Conservation (phyloP, 768 basidiomycete genomes). For the Amanita polypyramis region DNA sequence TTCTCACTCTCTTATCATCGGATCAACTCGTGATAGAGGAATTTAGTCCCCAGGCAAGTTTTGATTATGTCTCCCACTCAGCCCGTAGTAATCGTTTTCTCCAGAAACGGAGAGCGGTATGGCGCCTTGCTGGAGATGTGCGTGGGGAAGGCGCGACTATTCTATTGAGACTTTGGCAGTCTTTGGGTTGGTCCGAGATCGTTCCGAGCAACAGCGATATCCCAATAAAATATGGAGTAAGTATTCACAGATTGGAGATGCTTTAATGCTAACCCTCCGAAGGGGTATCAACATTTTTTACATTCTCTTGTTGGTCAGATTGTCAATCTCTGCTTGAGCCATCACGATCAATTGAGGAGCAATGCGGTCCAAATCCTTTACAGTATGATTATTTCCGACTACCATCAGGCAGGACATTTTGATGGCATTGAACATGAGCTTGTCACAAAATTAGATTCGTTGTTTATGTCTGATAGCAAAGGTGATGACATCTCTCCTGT, state of each 20-base stretch:
- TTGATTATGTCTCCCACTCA: constrained; percentile 3
- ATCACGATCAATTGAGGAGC: constrained; percentile 85
- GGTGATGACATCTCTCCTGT: constrained; percentile 85
- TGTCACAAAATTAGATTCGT: constrained; percentile 78
- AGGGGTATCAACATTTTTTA: constrained; percentile 82
- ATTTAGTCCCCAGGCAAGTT: constrained; percentile 77
- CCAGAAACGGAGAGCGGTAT: constrained; percentile 90
- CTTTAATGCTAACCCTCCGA: constrained; percentile 9
- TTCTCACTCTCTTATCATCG: constrained; percentile 78
- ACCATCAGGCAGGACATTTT: constrained; percentile 76
- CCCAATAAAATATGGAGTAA: constrained; percentile 60
- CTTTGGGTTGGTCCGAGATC: constrained; percentile 69
- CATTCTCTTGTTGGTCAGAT: constrained; percentile 82
- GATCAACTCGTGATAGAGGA: constrained; percentile 92
- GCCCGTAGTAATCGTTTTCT: constrained; percentile 6
- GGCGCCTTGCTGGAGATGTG: constrained; percentile 94
- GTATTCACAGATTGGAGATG: constrained; percentile 15
- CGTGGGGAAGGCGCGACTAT: constrained; percentile 85
- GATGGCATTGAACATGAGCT: constrained; percentile 87
- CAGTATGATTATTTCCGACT: constrained; percentile 92
- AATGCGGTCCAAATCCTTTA: constrained; percentile 89
- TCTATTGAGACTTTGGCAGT: constrained; percentile 73
- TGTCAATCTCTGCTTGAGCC: constrained; percentile 86
- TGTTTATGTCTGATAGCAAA: constrained; percentile 92
- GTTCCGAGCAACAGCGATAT: constrained; percentile 39